phyloP scores from a whole-genome alignment of 2,329 filamentous ascomycete genomes.

The Beauveria scarabaeidicola region DNA sequence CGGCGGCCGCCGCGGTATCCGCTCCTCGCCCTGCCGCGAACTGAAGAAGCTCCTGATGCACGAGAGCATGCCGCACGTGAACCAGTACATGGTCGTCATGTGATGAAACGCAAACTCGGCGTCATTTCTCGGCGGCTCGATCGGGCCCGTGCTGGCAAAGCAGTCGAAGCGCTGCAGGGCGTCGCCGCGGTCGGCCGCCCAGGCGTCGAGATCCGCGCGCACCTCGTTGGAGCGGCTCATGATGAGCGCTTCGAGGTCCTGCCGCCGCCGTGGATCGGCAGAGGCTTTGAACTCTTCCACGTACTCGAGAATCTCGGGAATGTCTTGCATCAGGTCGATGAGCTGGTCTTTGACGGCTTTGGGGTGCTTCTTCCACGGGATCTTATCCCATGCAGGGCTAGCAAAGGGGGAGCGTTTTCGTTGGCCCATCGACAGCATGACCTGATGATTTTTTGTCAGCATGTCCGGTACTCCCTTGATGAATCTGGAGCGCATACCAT shows the following conservation, averaged over 20 bases:
- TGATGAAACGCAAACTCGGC: slow-evolving; percentile 13
- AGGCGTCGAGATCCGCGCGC: slow-evolving; percentile 6
- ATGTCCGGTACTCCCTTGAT: no score
- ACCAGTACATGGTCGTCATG: slow-evolving; percentile 14
- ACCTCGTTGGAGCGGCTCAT: slow-evolving; percentile 12
- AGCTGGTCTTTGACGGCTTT: slow-evolving; percentile 24
- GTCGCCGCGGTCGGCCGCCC: slow-evolving; percentile 12
- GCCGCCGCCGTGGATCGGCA: background rate
- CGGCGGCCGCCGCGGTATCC: background rate
- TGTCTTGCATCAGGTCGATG: slow-evolving; percentile 23
- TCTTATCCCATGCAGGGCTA: slow-evolving; percentile 23
- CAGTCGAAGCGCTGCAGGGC: slow-evolving; percentile 13
- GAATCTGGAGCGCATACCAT: slow-evolving; percentile 10
- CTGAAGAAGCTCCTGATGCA: slow-evolving; percentile 8
- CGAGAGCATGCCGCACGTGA: slow-evolving; percentile 7
- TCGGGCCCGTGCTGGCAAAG: slow-evolving; percentile 4
- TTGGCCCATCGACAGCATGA: slow-evolving; percentile 13
- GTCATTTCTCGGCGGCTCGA: slow-evolving; percentile 11
- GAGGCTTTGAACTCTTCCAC: slow-evolving; percentile 19
- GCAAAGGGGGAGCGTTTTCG: slow-evolving; percentile 19
- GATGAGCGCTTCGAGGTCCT: slow-evolving; percentile 8
- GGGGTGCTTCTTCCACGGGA: slow-evolving; percentile 22
- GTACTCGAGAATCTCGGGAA: slow-evolving; percentile 20
- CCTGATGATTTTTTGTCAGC: background rate
- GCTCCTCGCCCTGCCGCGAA: slow-evolving; percentile 1